These are phyloP conservation scores for Yamadazyma sp. DNA, from an alignment of 805 yeast species.

Conservation along the genomic window DNA sequence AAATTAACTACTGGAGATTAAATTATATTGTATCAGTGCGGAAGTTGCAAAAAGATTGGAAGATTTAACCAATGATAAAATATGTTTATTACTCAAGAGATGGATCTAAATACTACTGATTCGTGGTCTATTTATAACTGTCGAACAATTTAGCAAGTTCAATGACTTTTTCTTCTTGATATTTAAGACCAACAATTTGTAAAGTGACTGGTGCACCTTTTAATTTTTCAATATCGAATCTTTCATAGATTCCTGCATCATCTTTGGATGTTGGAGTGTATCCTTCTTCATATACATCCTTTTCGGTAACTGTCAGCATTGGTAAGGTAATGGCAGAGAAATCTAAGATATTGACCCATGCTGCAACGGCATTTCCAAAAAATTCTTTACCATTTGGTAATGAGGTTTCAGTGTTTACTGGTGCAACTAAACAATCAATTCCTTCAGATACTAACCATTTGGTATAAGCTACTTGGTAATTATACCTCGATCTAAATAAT, in stretches of 20 bases:
- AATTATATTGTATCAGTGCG: no score
- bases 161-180: slow-evolving; percentile 61
- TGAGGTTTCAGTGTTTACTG: slow-evolving; percentile 4
- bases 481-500: not conserved
- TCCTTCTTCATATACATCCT: not conserved
- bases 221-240: not conserved
- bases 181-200: slow-evolving; percentile 60
- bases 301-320: not conserved
- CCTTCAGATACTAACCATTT: slow-evolving; percentile 32
- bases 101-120: no score
- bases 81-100: no score
- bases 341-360: slow-evolving; percentile 7
- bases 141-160: slow-evolving; percentile 14
- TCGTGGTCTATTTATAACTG: no score
- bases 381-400: slow-evolving; percentile 3
- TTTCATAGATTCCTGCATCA: not conserved
- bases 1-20: no score
- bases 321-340: slow-evolving; percentile 8
- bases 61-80: no score
- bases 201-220: slow-evolving; percentile 58
- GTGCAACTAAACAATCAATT: slow-evolving; percentile 45
- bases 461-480: slow-evolving; percentile 24
- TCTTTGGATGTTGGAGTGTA: not conserved
- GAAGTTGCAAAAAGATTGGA: no score
- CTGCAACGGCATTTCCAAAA: not conserved